A percentile compares a stretch with the other conserved stretches of the same genome.
phyloP scores from a whole-genome alignment of 768 basidiomycete genomes.

The Termitomyces sp. region DNA sequence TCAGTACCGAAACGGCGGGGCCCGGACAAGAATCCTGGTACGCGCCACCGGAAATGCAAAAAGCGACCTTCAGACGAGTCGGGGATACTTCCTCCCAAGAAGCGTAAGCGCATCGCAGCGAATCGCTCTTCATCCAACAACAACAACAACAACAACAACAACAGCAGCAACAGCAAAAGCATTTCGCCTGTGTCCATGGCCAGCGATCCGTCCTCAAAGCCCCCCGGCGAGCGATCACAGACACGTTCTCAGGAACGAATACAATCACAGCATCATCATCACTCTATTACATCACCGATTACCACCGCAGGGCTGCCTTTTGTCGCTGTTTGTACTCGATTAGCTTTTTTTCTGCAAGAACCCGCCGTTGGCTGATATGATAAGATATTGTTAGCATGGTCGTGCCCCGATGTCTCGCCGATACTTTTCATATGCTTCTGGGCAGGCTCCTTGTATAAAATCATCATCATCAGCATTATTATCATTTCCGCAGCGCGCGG shows the following conservation, averaged over 20 bases:
- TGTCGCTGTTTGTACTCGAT: conserved; percentile 20
- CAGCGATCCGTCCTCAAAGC: no score
- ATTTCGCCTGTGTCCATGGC: no score
- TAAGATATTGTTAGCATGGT: conserved; percentile 19
- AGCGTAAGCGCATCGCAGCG: no score
- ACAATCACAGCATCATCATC: conserved; percentile 5
- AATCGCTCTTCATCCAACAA: no score
- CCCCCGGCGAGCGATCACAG: no score
- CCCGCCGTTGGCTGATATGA: conserved; percentile 1
- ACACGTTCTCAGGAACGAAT: no score
- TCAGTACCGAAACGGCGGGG: conserved; percentile 76
- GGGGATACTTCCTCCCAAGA: no score
- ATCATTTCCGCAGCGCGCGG: conserved; percentile 32
- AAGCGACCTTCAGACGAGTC: conserved; percentile 58
- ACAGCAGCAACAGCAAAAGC: no score
- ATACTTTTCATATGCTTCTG: conserved; percentile 27
- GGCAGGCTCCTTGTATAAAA: conserved; percentile 29
- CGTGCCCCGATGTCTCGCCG: conserved; percentile 25
- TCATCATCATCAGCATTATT: no score
- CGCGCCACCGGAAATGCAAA: conserved; percentile 80
- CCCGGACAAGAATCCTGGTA: conserved; percentile 82
- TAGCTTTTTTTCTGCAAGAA: background rate
- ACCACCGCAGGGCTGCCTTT: conserved; percentile 8
- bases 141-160: no score
- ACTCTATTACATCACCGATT: conserved; percentile 21